Evolutionary conservation across 75 land plant species (phyloP).

Genomic region (Selaginella moellendorffii): DNA sequence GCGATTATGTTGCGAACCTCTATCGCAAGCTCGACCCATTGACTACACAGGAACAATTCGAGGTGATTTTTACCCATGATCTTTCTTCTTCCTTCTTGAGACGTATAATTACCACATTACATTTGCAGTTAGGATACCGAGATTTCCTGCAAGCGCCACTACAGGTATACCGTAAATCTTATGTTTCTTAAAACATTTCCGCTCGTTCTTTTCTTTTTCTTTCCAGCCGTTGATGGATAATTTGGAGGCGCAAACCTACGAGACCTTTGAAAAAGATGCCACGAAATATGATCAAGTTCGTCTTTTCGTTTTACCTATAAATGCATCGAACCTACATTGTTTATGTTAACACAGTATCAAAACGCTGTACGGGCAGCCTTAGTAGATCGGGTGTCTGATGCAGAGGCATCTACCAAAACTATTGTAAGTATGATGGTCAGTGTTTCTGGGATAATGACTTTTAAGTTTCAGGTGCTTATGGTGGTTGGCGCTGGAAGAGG

Average conservation of each 20-base stretch:
- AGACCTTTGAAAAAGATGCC: slow-evolving; percentile 93
- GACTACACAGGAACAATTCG: slow-evolving; percentile 86
- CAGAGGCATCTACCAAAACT: slow-evolving; percentile 33
- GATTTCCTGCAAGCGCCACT: slow-evolving; percentile 76
- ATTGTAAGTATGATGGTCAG: slow-evolving; percentile 32
- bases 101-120: no score
- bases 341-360: slow-evolving; percentile 46
- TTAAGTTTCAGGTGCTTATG: slow-evolving; percentile 89
- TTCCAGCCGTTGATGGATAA: slow-evolving; percentile 98
- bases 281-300: slow-evolving; percentile 81
- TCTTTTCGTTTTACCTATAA: no score
- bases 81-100: no score
- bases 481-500: slow-evolving; percentile 99
- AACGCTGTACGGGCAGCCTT: slow-evolving; percentile 73
- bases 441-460: neutral
- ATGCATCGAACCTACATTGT: no score
- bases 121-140: slow-evolving; percentile 71
- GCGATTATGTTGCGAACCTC: slow-evolving; percentile 72
- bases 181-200: no score
- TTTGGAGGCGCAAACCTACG: slow-evolving; percentile 97
- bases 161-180: slow-evolving; percentile 33
- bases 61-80: no score
- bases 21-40: slow-evolving; percentile 83
- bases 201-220: slow-evolving; percentile 2
- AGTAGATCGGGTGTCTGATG: slow-evolving; percentile 70